Evolutionary conservation across 192 early-diverging fungal genomes (phyloP).

Genomic region (Funneliformis geosporum): DNA sequence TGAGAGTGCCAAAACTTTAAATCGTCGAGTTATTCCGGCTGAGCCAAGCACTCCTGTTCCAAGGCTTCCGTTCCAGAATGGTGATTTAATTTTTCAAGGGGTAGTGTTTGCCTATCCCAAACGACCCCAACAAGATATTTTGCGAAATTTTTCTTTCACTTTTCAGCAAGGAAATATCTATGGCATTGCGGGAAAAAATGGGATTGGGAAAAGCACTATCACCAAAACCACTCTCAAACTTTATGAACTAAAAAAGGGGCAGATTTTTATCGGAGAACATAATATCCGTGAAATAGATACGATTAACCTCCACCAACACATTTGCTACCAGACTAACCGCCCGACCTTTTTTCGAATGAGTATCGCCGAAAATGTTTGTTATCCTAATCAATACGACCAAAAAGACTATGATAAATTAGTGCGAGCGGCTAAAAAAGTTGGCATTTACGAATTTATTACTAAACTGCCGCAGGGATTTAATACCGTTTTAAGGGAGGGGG

Average conservation of each 20-base stretch:
- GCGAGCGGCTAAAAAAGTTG: too few species aligned
- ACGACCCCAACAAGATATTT: constrained; percentile 22
- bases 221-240: constrained; percentile 28
- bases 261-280: too few species aligned
- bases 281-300: too few species aligned
- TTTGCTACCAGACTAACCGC: too few species aligned
- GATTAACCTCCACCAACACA: too few species aligned
- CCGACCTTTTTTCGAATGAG: too few species aligned
- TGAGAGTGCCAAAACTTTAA: constrained; percentile 3
- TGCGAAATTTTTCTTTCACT: constrained; percentile 20
- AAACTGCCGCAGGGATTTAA: too few species aligned
- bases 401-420: too few species aligned
- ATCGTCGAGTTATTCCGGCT: not conserved
- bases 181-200: constrained; percentile 16
- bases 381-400: too few species aligned
- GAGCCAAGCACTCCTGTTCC: not conserved
- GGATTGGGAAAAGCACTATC: constrained; percentile 25
- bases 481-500: too few species aligned
- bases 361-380: too few species aligned
- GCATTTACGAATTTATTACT: too few species aligned
- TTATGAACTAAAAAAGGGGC: constrained; percentile 24
- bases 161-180: constrained; percentile 27
- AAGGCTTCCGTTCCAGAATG: constrained; percentile 16
- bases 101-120: constrained; percentile 22
- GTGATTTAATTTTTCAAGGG: constrained; percentile 10